Percentiles rank a stretch among this genome's conserved stretches.
Conservation (phyloP, 2,329 filamentous ascomycete species). For the Trichoderma simmonsii region DNA sequence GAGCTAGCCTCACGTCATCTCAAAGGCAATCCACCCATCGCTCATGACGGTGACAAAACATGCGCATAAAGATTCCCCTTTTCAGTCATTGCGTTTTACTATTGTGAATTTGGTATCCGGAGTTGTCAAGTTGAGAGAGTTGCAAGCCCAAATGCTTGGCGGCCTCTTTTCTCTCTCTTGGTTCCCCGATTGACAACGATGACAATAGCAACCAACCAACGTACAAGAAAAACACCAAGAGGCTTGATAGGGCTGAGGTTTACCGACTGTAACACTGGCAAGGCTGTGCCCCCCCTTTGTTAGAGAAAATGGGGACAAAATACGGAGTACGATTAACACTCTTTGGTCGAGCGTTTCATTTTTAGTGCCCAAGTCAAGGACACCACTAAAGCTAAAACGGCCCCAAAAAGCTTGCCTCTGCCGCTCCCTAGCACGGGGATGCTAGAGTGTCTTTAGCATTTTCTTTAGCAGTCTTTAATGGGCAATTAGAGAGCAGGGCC, state of each 20-base stretch:
- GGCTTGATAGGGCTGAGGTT: neutral
- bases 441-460: neutral
- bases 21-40: neutral
- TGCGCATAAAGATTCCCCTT: neutral
- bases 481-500: neutral
- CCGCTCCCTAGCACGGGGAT: neutral
- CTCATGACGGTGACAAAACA: neutral
- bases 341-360: neutral
- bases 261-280: neutral
- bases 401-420: neutral
- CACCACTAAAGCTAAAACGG: slow-evolving; percentile 4
- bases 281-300: neutral
- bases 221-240: neutral
- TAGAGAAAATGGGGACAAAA: neutral
- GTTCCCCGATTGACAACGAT: neutral
- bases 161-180: neutral
- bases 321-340: neutral
- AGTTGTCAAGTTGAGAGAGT: neutral
- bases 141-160: neutral
- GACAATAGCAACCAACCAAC: neutral
- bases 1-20: slow-evolving; percentile 3
- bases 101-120: neutral
- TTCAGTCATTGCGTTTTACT: neutral
- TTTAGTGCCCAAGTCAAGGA: neutral
- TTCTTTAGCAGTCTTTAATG: neutral